Percentiles rank a stretch among this genome's conserved stretches.
These are phyloP conservation scores for Heliocybe sulcata DNA, from an alignment of 1,284 basidiomycete genomes.

Conservation along the genomic window DNA sequence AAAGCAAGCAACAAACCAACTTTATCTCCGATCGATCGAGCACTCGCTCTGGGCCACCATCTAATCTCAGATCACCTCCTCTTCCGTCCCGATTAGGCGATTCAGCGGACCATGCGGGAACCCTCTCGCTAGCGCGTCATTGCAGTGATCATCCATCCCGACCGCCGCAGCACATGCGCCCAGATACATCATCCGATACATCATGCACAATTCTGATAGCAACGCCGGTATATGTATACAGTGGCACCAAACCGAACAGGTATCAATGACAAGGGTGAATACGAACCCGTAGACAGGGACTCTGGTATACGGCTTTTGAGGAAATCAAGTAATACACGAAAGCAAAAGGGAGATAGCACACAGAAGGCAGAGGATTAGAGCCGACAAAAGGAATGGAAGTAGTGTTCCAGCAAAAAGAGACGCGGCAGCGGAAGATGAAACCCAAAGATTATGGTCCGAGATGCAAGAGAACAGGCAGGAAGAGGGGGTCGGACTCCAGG, in stretches of 20 bases:
- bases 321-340: constrained; percentile 1
- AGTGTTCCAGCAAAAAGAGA: neutral
- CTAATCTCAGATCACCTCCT: constrained; percentile 1
- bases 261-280: neutral
- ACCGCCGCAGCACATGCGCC: neutral
- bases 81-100: neutral
- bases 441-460: neutral
- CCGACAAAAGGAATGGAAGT: neutral
- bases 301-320: constrained; percentile 4
- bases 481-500: neutral
- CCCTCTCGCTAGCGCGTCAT: neutral
- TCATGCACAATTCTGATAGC: neutral
- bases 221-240: neutral
- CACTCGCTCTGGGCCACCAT: neutral
- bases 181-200: neutral
- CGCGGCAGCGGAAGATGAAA: neutral
- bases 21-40: constrained; percentile 3
- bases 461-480: neutral
- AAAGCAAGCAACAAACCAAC: neutral
- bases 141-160: neutral
- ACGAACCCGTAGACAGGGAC: neutral
- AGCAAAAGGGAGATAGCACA: neutral
- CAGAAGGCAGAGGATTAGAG: neutral
- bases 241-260: neutral
- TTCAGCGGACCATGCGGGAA: neutral